These are phyloP conservation scores for Trichophyton equinum DNA, from an alignment of 2,329 filamentous ascomycete genomes.

Conservation along the genomic window DNA sequence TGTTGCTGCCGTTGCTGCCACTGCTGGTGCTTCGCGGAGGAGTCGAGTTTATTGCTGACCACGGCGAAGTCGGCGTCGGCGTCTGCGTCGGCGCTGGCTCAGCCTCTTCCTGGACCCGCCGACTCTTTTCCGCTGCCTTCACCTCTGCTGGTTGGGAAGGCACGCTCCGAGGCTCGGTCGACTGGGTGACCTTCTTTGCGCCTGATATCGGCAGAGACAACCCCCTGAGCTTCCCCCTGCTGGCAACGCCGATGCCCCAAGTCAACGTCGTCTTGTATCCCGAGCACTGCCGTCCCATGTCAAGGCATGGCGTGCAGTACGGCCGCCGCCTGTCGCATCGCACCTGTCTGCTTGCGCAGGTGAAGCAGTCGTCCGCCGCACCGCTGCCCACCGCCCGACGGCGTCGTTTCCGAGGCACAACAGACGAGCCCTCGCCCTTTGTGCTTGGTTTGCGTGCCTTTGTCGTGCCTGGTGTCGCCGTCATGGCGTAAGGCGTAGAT, in stretches of 20 bases:
- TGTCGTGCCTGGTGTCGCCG: not conserved
- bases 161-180: constrained; percentile 6
- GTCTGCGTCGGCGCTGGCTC: not conserved
- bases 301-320: constrained; percentile 89
- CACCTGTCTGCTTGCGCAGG: constrained; percentile 69
- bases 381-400: constrained; percentile 80
- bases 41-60: not conserved
- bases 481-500: not conserved
- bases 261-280: constrained; percentile 95
- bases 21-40: not conserved
- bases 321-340: constrained; percentile 86
- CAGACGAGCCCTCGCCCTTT: constrained; percentile 7
- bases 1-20: too few relatives aligned
- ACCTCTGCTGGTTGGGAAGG: not conserved
- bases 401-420: constrained; percentile 53
- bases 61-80: not conserved
- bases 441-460: not conserved
- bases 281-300: constrained; percentile 81
- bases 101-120: not conserved
- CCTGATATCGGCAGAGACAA: constrained; percentile 58
- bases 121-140: not conserved
- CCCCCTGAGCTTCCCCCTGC: constrained; percentile 84
- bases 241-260: constrained; percentile 92
- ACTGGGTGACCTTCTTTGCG: constrained; percentile 26
- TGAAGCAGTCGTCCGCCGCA: constrained; percentile 88